Percentiles rank a stretch among this genome's conserved stretches.
Evolutionary conservation across 2,329 filamentous ascomycete genomes (phyloP).

Genomic region (Curvularia spicifera): DNA sequence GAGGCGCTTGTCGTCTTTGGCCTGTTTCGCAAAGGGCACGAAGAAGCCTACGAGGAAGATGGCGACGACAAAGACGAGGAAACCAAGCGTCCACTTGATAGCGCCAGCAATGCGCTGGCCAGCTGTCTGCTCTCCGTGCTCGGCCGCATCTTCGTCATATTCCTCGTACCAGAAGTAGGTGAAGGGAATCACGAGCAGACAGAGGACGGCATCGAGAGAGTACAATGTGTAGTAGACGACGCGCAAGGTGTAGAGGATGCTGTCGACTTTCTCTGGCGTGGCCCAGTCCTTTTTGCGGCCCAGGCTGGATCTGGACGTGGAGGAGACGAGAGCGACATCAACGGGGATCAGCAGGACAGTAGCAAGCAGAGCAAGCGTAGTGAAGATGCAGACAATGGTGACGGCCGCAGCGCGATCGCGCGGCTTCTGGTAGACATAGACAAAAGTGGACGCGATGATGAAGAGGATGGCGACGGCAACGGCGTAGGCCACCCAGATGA

Average conservation of each 20-base stretch:
- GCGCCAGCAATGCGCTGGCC: slow-evolving; percentile 79
- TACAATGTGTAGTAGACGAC: slow-evolving; percentile 94
- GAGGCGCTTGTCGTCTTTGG: slow-evolving; percentile 66
- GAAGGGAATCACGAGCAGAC: slow-evolving; percentile 88
- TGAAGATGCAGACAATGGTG: slow-evolving; percentile 83
- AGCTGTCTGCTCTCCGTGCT: slow-evolving; percentile 76
- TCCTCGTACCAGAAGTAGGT: slow-evolving; percentile 99
- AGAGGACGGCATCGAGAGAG: slow-evolving; percentile 87
- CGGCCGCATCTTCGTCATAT: slow-evolving; percentile 87
- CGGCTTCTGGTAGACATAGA: slow-evolving; percentile 89
- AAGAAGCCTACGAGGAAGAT: slow-evolving; percentile 95
- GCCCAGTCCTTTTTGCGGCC: slow-evolving; percentile 96
- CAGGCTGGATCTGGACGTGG: slow-evolving; percentile 75
- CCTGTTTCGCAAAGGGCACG: slow-evolving; percentile 76
- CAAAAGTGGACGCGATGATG: slow-evolving; percentile 79
- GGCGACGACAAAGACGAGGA: slow-evolving; percentile 78
- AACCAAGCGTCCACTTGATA: slow-evolving; percentile 87
- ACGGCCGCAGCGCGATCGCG: slow-evolving; percentile 84
- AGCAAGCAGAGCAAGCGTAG: slow-evolving; percentile 83
- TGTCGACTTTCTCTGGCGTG: slow-evolving; percentile 76
- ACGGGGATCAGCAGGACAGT: slow-evolving; percentile 92
- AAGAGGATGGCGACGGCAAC: slow-evolving; percentile 79
- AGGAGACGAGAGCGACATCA: slow-evolving; percentile 92
- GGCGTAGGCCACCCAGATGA: slow-evolving; percentile 95
- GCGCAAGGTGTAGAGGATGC: slow-evolving; percentile 80